phyloP scores from a whole-genome alignment of 257 asterid species.

The Sherardia arvensis region DNA sequence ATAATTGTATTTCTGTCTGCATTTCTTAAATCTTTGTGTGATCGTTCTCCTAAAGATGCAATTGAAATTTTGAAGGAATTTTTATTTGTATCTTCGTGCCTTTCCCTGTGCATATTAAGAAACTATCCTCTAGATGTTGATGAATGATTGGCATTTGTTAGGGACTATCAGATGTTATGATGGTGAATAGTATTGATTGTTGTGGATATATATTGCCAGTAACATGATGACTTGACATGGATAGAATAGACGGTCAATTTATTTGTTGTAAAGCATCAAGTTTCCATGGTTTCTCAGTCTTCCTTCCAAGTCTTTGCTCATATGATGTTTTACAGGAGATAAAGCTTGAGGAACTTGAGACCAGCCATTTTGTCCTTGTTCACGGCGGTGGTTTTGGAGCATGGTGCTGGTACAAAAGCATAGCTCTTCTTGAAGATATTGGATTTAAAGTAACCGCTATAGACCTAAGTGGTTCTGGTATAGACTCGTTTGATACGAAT shows the following conservation, averaged over 20 bases:
- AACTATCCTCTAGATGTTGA: not conserved
- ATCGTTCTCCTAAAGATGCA: not conserved
- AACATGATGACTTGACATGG: not conserved
- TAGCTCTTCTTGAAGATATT: slow-evolving; percentile 76
- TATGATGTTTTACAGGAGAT: slow-evolving; percentile 42
- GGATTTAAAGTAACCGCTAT: slow-evolving; percentile 94
- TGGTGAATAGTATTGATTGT: not conserved
- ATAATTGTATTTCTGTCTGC: not conserved
- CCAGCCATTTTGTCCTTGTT: slow-evolving; percentile 83
- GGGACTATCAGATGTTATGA: not conserved
- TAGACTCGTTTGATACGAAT: slow-evolving; percentile 84
- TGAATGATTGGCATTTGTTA: not conserved
- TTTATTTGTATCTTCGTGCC: not conserved
- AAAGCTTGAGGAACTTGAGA: slow-evolving; percentile 67
- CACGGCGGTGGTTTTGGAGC: slow-evolving; percentile 99
- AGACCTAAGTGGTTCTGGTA: slow-evolving; percentile 93
- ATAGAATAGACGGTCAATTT: not conserved
- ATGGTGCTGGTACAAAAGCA: slow-evolving; percentile 99
- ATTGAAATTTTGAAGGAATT: not conserved
- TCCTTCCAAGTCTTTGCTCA: slow-evolving; percentile 8
- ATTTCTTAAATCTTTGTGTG: not conserved
- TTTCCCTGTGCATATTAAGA: too few relatives aligned
- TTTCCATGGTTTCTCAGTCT: not conserved
- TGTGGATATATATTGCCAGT: not conserved
- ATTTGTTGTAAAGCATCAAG: not conserved